A percentile compares a stretch with the other conserved stretches of the same genome.
phyloP scores from a whole-genome alignment of 768 basidiomycete species.

The Porphyrellus cyaneotinctus region DNA sequence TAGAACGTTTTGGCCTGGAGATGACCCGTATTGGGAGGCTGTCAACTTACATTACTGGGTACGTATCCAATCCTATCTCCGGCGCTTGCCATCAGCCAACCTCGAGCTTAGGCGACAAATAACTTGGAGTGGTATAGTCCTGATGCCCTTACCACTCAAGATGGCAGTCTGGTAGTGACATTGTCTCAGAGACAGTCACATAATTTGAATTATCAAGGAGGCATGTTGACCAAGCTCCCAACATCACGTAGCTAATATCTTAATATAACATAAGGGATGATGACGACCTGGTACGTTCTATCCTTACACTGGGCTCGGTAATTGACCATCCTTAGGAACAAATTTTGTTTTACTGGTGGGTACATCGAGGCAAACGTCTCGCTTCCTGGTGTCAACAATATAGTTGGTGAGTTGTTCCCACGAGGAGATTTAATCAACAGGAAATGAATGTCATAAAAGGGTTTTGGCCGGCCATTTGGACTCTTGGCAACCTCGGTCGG shows the following conservation, averaged over 20 bases:
- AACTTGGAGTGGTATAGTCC: slow-evolving; percentile 62
- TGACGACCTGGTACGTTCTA: slow-evolving; percentile 36
- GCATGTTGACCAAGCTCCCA: slow-evolving; percentile 18
- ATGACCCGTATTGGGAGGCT: slow-evolving; percentile 83
- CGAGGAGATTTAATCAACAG: neutral
- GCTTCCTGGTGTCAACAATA: slow-evolving; percentile 62
- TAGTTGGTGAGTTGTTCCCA: slow-evolving; percentile 40
- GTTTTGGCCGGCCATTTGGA: slow-evolving; percentile 56
- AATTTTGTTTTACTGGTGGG: slow-evolving; percentile 87
- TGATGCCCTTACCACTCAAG: slow-evolving; percentile 44
- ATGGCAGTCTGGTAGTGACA: slow-evolving; percentile 50
- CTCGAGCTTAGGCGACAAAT: slow-evolving; percentile 33
- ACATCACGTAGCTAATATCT: slow-evolving; percentile 24
- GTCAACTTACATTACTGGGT: slow-evolving; percentile 42
- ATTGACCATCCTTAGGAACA: slow-evolving; percentile 53
- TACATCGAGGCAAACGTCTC: slow-evolving; percentile 62
- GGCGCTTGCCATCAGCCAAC: slow-evolving; percentile 30
- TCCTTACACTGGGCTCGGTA: neutral
- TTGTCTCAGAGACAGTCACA: slow-evolving; percentile 44
- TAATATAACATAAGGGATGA: slow-evolving; percentile 43
- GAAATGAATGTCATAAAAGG: slow-evolving; percentile 23
- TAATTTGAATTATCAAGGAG: slow-evolving; percentile 43
- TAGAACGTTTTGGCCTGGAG: slow-evolving; percentile 74
- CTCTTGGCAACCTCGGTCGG: slow-evolving; percentile 56
- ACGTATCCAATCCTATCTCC: slow-evolving; percentile 25